These are phyloP conservation scores for Pseudopyrenochaeta lycopersici DNA, from an alignment of 2,329 filamentous ascomycete species.

Conservation along the genomic window DNA sequence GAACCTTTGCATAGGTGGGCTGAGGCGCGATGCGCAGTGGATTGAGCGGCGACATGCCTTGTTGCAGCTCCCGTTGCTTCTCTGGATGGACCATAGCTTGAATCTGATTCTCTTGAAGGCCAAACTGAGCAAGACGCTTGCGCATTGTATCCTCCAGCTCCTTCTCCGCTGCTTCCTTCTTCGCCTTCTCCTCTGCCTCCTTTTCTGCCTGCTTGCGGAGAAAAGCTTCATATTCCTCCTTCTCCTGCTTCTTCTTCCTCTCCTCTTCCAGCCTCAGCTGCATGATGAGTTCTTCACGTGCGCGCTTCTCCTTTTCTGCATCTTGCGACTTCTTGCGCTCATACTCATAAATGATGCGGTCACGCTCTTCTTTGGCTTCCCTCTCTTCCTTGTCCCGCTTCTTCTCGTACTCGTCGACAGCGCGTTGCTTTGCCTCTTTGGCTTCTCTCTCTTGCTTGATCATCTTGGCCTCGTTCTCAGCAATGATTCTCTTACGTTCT, in stretches of 20 bases:
- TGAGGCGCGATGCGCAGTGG: slow-evolving; percentile 43
- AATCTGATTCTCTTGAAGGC: slow-evolving; percentile 59
- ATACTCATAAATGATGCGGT: slow-evolving; percentile 48
- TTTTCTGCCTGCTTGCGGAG: slow-evolving; percentile 52
- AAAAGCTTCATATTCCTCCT: slow-evolving; percentile 54
- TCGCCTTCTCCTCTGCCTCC: slow-evolving; percentile 52
- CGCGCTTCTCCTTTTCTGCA: slow-evolving; percentile 47
- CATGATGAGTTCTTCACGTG: slow-evolving; percentile 48
- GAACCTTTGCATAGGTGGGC: slow-evolving; percentile 59
- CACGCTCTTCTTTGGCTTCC: slow-evolving; percentile 38
- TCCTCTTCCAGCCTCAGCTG: slow-evolving; percentile 53
- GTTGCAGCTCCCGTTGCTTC: slow-evolving; percentile 51
- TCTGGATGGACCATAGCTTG: slow-evolving; percentile 59
- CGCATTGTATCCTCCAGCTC: slow-evolving; percentile 57
- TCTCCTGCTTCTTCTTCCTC: slow-evolving; percentile 52
- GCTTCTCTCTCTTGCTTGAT: slow-evolving; percentile 40
- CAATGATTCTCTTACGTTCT: slow-evolving; percentile 38
- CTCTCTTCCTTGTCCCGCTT: slow-evolving; percentile 44
- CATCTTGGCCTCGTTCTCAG: slow-evolving; percentile 40
- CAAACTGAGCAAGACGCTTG: slow-evolving; percentile 54
- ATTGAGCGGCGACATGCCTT: slow-evolving; percentile 44
- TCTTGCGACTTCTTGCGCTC: slow-evolving; percentile 48
- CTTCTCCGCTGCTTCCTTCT: slow-evolving; percentile 51
- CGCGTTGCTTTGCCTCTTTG: slow-evolving; percentile 41
- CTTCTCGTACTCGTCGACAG: slow-evolving; percentile 46